These are phyloP conservation scores for Megacollybia marginata DNA, from an alignment of 768 basidiomycete species.

Conservation along the genomic window DNA sequence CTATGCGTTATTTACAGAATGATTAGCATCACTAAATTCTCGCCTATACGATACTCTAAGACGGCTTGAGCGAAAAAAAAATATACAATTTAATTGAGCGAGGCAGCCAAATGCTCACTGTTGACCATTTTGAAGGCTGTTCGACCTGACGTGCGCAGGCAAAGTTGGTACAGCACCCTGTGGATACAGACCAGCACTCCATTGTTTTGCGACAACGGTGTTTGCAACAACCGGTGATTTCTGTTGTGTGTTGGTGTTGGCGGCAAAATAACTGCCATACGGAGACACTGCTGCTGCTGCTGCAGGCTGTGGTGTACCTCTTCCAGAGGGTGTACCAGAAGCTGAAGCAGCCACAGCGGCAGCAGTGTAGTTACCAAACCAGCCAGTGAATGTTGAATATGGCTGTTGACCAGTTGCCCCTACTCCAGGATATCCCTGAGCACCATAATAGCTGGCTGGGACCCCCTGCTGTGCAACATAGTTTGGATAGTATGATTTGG, in stretches of 20 bases:
- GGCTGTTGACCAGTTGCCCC: not conserved
- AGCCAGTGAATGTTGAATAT: not conserved
- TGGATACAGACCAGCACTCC: not conserved
- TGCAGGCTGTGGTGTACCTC: not conserved
- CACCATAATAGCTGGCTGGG: slow-evolving; percentile 4
- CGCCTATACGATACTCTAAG: too few species aligned
- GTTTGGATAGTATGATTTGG: not conserved
- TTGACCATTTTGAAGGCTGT: not conserved
- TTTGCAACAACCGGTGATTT: not conserved
- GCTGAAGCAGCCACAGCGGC: not conserved
- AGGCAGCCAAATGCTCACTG: too few species aligned
- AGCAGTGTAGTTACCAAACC: not conserved
- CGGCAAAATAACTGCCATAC: not conserved
- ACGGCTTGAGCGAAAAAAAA: too few species aligned
- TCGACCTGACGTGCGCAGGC: not conserved
- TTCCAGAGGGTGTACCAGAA: not conserved
- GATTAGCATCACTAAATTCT: too few species aligned
- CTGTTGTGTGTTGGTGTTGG: not conserved
- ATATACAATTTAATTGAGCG: too few species aligned
- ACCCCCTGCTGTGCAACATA: not conserved
- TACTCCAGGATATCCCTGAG: slow-evolving; percentile 3
- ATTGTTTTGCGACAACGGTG: not conserved
- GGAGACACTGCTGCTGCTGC: not conserved
- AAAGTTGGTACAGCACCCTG: not conserved
- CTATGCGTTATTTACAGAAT: too few species aligned